Conservation (phyloP, 148 eudicot genomes). For the Chenopodium album region DNA sequence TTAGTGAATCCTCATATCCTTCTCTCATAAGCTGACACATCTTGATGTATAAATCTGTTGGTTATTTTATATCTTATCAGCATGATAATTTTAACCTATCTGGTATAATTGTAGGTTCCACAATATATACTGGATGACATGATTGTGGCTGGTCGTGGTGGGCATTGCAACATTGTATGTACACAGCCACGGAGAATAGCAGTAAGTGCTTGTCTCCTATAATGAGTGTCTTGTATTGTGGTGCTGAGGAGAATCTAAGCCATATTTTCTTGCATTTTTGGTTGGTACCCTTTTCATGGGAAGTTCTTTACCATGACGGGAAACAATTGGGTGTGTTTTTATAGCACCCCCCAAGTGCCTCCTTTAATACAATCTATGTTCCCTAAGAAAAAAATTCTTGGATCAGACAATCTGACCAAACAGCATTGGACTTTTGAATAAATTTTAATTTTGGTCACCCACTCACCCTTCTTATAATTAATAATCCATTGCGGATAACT, state of each 20-base stretch:
- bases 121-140: slow-evolving; percentile 92
- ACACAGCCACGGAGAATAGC: slow-evolving; percentile 98
- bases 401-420: not conserved
- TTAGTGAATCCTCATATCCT: not conserved
- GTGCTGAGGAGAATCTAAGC: not conserved
- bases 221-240: not conserved
- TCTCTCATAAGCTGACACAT: slow-evolving; percentile 7
- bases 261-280: not conserved
- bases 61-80: not conserved
- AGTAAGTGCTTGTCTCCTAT: slow-evolving; percentile 43
- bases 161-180: slow-evolving; percentile 79
- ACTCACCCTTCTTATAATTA: no score
- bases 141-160: slow-evolving; percentile 87
- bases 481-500: no score
- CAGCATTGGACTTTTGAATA: not conserved
- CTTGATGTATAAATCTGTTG: not conserved
- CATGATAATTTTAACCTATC: slow-evolving; percentile 4
- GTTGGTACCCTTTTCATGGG: not conserved
- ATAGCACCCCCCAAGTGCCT: not conserved
- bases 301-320: not conserved
- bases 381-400: not conserved
- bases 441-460: no score
- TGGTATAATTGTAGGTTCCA: slow-evolving; percentile 70
- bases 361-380: not conserved
- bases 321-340: not conserved